Evolutionary conservation across 2,329 filamentous ascomycete genomes (phyloP).

Genomic region (Verticillium klebahnii): DNA sequence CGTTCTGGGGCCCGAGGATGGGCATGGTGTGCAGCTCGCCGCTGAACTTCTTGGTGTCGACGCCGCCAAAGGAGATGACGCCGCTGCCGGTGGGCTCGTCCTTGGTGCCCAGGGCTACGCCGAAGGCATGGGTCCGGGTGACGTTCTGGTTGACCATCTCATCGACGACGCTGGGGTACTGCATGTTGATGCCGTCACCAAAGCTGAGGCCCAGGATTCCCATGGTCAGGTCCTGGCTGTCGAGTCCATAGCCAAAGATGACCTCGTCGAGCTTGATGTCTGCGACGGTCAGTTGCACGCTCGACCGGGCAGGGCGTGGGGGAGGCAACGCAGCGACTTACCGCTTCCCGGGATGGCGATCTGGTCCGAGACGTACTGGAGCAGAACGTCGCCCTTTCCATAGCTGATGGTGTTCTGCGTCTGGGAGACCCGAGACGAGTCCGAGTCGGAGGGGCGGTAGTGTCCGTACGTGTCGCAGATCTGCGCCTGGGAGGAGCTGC

Average conservation of each 20-base stretch:
- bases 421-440: conserved; percentile 12
- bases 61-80: conserved; percentile 36
- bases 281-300: neutral
- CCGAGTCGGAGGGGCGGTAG: conserved; percentile 26
- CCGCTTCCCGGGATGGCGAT: conserved; percentile 21
- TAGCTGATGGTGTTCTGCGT: conserved; percentile 18
- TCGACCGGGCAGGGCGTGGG: too few species aligned
- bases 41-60: conserved; percentile 40
- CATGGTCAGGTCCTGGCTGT: conserved; percentile 21
- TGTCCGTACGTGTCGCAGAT: conserved; percentile 36
- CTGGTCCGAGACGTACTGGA: conserved; percentile 23
- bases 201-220: conserved; percentile 27
- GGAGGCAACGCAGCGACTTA: conserved; percentile 3
- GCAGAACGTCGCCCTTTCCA: conserved; percentile 21
- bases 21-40: conserved; percentile 26
- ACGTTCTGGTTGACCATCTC: conserved; percentile 20
- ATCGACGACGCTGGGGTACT: conserved; percentile 23
- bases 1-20: conserved; percentile 21
- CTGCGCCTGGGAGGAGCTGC: conserved; percentile 22
- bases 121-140: conserved; percentile 23
- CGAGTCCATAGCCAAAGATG: conserved; percentile 23
- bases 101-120: conserved; percentile 26
- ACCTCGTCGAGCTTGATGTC: conserved; percentile 18
- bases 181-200: conserved; percentile 20
- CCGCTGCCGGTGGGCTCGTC: conserved; percentile 19